Conservation (phyloP, 768 basidiomycete species). For the Lactarius indigo region DNA sequence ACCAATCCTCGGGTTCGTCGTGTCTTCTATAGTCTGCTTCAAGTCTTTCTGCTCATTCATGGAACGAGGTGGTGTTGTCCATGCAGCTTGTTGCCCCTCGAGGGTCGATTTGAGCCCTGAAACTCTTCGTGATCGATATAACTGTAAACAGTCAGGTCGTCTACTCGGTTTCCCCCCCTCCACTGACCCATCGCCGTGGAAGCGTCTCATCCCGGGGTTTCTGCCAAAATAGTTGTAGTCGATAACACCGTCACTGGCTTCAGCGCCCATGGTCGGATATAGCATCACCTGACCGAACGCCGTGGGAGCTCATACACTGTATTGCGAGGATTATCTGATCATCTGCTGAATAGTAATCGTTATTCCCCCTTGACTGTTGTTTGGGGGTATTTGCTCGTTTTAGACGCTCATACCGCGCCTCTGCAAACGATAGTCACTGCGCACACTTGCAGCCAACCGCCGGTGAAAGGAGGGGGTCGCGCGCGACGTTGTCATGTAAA, state of each 20-base stretch:
- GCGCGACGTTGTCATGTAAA: background rate
- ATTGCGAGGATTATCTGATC: no score
- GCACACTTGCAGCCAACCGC: background rate
- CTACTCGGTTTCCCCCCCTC: background rate
- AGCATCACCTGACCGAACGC: background rate
- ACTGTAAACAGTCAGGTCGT: background rate
- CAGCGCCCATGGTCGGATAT: background rate
- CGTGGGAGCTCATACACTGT: background rate
- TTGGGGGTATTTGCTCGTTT: background rate
- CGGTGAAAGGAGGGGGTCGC: background rate
- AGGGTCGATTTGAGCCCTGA: background rate
- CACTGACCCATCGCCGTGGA: background rate
- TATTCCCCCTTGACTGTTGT: background rate
- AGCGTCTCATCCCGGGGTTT: background rate
- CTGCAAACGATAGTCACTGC: background rate
- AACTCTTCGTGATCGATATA: background rate
- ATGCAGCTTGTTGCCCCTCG: background rate
- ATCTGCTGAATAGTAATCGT: background rate
- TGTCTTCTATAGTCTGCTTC: background rate
- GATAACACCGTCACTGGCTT: background rate
- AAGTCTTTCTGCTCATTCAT: background rate
- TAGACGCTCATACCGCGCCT: background rate
- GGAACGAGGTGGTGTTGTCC: background rate
- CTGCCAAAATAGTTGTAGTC: background rate
- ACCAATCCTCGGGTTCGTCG: background rate